Evolutionary conservation across 2,329 filamentous ascomycete genomes (phyloP).

Genomic region (Lecanosticta acicola): DNA sequence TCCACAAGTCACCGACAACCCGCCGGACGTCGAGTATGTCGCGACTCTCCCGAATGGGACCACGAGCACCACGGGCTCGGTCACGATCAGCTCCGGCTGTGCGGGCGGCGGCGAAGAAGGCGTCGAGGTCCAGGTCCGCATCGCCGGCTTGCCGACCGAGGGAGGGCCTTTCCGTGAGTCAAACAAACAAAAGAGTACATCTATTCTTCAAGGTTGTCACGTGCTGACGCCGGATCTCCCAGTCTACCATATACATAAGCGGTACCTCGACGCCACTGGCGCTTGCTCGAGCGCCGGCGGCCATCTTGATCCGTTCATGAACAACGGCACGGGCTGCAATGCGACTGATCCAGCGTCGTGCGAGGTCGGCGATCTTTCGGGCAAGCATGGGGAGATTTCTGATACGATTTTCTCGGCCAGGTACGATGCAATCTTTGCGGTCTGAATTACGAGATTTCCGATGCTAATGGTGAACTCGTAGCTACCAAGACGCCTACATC

Average conservation of each 20-base stretch:
- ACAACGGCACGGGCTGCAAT: conserved; percentile 37
- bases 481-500: conserved; percentile 47
- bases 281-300: conserved; percentile 41
- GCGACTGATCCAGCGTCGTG: conserved; percentile 34
- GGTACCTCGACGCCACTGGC: conserved; percentile 37
- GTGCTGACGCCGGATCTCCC: conserved; percentile 1
- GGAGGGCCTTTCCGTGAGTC: conserved; percentile 42
- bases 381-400: conserved; percentile 41
- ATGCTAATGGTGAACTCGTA: conserved; percentile 17
- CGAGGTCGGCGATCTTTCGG: conserved; percentile 43
- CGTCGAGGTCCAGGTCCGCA: conserved; percentile 36
- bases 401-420: conserved; percentile 27
- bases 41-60: conserved; percentile 10
- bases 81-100: conserved; percentile 10
- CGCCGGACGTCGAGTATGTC: conserved; percentile 4
- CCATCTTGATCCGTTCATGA: conserved; percentile 42
- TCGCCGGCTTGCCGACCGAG: conserved; percentile 37
- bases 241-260: conserved; percentile 45
- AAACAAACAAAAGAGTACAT: not conserved
- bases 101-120: conserved; percentile 35
- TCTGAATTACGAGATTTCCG: not conserved
- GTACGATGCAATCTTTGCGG: conserved; percentile 16
- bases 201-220: not conserved
- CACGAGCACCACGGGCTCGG: conserved; percentile 10
- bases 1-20: conserved; percentile 3